Evolutionary conservation across 2,329 filamentous ascomycete species (phyloP).

Genomic region (Stagonosporopsis cucurbitacearum): DNA sequence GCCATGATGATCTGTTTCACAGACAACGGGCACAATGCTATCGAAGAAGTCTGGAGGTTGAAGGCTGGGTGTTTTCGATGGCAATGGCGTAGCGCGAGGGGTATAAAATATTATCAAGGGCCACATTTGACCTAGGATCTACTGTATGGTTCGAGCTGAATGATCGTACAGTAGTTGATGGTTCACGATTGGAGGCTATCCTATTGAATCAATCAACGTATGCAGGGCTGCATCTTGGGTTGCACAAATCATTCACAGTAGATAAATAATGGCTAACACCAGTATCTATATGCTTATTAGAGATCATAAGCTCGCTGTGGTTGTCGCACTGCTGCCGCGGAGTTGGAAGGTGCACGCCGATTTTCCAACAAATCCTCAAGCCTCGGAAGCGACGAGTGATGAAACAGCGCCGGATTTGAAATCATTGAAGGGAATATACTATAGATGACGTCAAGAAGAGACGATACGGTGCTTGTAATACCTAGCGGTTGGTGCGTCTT

Average conservation of each 20-base stretch:
- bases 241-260: not conserved
- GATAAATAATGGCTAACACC: not conserved
- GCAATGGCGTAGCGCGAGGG: not conserved
- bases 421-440: slow-evolving; percentile 14
- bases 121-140: not conserved
- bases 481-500: too few species aligned
- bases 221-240: not conserved
- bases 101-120: not conserved
- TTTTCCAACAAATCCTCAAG: slow-evolving; percentile 7
- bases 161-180: not conserved
- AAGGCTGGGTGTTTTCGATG: not conserved
- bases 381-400: slow-evolving; percentile 26
- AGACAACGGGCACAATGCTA: not conserved
- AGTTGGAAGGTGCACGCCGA: not conserved
- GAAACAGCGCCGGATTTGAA: slow-evolving; percentile 29
- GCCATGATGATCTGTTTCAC: not conserved
- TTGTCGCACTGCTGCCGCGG: not conserved
- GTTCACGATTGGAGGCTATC: not conserved
- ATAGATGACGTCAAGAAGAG: too few species aligned
- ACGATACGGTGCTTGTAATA: too few species aligned
- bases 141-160: not conserved
- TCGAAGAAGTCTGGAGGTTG: not conserved
- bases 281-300: not conserved
- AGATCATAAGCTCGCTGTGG: not conserved
- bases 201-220: not conserved